Evolutionary conservation across 192 early-diverging fungal species (phyloP), one percentile per base, ranked within the genome.

Genomic region (Rhizophagus sp.): DNA sequence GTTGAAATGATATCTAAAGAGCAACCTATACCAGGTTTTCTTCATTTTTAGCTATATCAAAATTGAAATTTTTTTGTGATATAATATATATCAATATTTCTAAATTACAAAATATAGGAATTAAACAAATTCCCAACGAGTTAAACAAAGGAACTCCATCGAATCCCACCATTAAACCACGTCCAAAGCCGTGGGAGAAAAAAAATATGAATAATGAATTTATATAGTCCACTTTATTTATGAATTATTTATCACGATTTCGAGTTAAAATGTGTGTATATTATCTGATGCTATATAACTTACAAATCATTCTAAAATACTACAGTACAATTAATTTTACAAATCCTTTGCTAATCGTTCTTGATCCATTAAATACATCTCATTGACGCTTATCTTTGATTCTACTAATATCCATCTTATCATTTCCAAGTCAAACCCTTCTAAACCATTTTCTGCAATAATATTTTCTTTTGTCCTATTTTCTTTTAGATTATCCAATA

Each of bases 1-100:
- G 80, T 82, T 11, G 82, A 87, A 8, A 85, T 84, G 83, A 85
- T 87, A 70, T 77, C 82, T 64, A 82, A 47, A 22, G 84, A 82
- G 7, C 76, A 85, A 47, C 79, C 79, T 22, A 82, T 85, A 72
- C 86, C 86, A 83, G 86, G 86, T 41, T 67, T 52, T 36, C 70
- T 15, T 73, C 19, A 24, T 10, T 10, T 49, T 24, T 15, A 27
- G 17, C 52, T 30, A 73, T 9, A 11, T 4, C 7, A 27, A 44
- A 24, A 47, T 25, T 17, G 49, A 12, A 24, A 13, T 71, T 50
- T 69, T 33, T 33, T 68, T 25, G 24, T 63, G 3, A 65, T 65
- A 25, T 41, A 41, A 41, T 41, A 7, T 41, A 0, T 41, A 41
- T 9, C 1, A 27, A 27, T 9, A 27, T 8, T 33, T 15, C 11